Base-by-base conservation (phyloP, 257 asterid species). In the Jacaranda copaia region DNA sequence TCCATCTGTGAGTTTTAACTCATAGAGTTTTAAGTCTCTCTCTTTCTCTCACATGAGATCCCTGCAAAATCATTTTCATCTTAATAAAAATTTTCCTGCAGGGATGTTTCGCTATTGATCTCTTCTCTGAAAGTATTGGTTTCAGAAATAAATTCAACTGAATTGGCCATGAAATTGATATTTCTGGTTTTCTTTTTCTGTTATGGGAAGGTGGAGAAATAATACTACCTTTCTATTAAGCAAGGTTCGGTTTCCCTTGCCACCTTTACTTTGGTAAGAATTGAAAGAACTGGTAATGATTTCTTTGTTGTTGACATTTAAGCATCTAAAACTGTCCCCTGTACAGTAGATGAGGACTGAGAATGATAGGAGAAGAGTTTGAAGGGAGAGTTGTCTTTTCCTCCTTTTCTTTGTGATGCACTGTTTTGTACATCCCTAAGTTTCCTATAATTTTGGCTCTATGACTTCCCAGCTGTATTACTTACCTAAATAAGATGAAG, bases 261-360 rank as follows among this genome's bases (percentile, higher is more conserved):
- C 18, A 12, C 67, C 43, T 32, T 8, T 56, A 16, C 12, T 18
- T 19, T 6, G 16, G 12, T 11, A 56, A 49, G 56, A 49, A 8
- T 12, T 49, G 25, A 9, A 56, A 56, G 12, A 56, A 19, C 8
- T 56, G 32, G 13, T 6, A 15, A 5, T 5, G 5, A n/a, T n/a
- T 25, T 35, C 8, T 25, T 25, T 32, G 39, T 61, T 35, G 8
- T 11, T 25, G 67, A 35, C 45, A 9, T 61, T 25, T 5, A 25
- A 61, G 67, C 18, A 11, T 61, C 67, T 35, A 13, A 61, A 9
- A 35, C 67, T 61, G 67, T 61, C 67, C 32, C 42, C 40, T 35
- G 7, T 61, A 61, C 32, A 45, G 18, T 35, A 35, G 16, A 60
- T 5, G 56, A 49, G 56, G 16, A 49, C 4, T 11, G 56, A 14